A percentile compares a stretch with the other conserved stretches of the same genome.
Evolutionary conservation across 768 basidiomycete species (phyloP).

Genomic region (Psilocybe azurescens): DNA sequence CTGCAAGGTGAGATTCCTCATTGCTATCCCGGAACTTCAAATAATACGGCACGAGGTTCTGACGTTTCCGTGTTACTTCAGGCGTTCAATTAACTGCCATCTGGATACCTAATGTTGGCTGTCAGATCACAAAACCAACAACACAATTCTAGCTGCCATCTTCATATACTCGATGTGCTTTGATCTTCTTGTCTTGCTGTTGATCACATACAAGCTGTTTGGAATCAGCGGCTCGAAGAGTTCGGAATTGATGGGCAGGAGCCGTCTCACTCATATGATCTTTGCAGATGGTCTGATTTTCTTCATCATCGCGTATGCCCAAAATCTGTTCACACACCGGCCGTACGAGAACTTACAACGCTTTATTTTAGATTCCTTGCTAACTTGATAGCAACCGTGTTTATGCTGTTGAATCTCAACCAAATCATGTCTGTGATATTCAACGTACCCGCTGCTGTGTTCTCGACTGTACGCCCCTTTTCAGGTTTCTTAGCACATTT

Average conservation of each 20-base stretch:
- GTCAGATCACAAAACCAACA: constrained; percentile 67
- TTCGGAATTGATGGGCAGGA: constrained; percentile 31
- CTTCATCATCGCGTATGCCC: constrained; percentile 73
- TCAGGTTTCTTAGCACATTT: background rate
- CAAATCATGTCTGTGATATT: constrained; percentile 70
- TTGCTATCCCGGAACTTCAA: no score
- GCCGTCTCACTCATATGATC: constrained; percentile 63
- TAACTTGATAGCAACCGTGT: constrained; percentile 53
- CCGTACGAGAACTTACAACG: background rate
- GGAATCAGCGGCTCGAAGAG: constrained; percentile 25
- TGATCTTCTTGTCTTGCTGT: constrained; percentile 61
- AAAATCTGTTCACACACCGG: background rate
- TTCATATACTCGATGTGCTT: constrained; percentile 83
- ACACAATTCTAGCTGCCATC: constrained; percentile 65
- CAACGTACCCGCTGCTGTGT: constrained; percentile 67
- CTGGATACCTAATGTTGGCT: constrained; percentile 54
- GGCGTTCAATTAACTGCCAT: constrained; percentile 63
- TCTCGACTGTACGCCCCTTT: constrained; percentile 47
- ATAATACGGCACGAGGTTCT: background rate
- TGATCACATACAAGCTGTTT: constrained; percentile 66
- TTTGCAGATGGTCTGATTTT: constrained; percentile 76
- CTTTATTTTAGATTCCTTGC: constrained; percentile 43
- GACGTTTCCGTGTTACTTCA: constrained; percentile 25
- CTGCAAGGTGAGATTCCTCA: constrained; percentile 53
- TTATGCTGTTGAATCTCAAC: constrained; percentile 72